Conservation (phyloP, 495 filamentous ascomycete genomes). For the Aspergillus bertholletiae region DNA sequence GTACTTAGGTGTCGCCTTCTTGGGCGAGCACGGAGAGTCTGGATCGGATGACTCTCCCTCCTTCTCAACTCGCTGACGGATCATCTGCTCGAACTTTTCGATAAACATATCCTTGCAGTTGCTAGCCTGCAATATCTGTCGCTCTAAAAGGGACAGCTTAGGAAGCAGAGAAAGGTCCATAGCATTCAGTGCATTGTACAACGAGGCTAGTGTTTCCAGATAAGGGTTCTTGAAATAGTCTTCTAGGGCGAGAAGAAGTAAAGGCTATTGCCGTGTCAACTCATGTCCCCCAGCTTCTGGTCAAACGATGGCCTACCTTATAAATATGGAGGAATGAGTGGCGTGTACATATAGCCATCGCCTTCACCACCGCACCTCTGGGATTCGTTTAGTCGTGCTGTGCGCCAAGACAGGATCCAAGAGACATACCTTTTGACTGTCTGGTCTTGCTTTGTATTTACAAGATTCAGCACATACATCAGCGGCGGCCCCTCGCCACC, state of each 20-base stretch:
- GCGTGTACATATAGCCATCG: conserved; percentile 98
- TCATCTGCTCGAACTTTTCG: conserved; percentile 96
- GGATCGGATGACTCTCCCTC: conserved; percentile 33
- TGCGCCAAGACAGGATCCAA: background rate
- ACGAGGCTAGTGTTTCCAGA: conserved; percentile 80
- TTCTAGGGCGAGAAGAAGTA: conserved; percentile 90
- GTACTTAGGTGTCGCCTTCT: conserved; percentile 49
- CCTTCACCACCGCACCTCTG: conserved; percentile 92
- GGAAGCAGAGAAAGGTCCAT: conserved; percentile 98
- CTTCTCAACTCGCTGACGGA: conserved; percentile 59
- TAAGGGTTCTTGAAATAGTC: conserved; percentile 95
- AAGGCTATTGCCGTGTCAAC: conserved; percentile 55
- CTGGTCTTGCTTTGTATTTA: conserved; percentile 96
- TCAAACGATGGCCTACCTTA: conserved; percentile 56
- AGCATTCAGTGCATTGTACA: conserved; percentile 88
- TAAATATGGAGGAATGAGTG: conserved; percentile 99
- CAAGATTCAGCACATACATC: conserved; percentile 95
- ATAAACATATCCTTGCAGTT: conserved; percentile 95
- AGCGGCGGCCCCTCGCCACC: conserved; percentile 77
- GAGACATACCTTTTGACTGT: conserved; percentile 67
- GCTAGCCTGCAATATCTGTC: conserved; percentile 80
- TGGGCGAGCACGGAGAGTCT: conserved; percentile 42
- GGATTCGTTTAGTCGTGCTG: conserved; percentile 10
- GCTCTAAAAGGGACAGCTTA: conserved; percentile 75
- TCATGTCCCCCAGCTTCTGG: background rate